Conservation (phyloP, 2,329 filamentous ascomycete species). For the Penicillium sp. region DNA sequence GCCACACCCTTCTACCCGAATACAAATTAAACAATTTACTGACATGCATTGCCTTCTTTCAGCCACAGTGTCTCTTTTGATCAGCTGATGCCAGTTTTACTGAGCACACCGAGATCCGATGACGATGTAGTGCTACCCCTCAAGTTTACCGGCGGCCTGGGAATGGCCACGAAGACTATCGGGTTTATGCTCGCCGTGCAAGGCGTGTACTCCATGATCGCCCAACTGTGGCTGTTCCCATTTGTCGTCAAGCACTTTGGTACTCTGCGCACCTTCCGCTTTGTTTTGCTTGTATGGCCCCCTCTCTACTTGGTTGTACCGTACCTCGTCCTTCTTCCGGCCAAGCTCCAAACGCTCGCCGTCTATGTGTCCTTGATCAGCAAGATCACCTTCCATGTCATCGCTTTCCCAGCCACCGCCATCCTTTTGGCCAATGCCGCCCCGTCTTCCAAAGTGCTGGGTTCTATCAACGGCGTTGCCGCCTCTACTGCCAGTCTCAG, state of each 20-base stretch:
- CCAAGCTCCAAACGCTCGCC: slow-evolving; percentile 67
- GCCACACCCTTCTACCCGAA: slow-evolving; percentile 5
- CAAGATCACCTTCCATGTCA: slow-evolving; percentile 90
- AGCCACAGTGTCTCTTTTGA: slow-evolving; percentile 98
- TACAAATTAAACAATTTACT: slow-evolving; percentile 47
- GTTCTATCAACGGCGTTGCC: slow-evolving; percentile 88
- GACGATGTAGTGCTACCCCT: slow-evolving; percentile 68
- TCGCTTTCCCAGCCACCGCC: slow-evolving; percentile 86
- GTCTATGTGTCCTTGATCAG: slow-evolving; percentile 77
- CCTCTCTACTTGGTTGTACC: slow-evolving; percentile 83
- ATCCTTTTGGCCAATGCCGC: slow-evolving; percentile 89
- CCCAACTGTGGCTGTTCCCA: slow-evolving; percentile 82
- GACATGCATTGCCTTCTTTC: slow-evolving; percentile 22
- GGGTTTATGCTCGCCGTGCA: slow-evolving; percentile 86
- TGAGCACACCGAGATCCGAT: slow-evolving; percentile 66
- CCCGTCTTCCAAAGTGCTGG: slow-evolving; percentile 78
- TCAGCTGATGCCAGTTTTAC: slow-evolving; percentile 86
- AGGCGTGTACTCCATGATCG: slow-evolving; percentile 83
- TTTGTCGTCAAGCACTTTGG: slow-evolving; percentile 73
- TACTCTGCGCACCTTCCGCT: slow-evolving; percentile 75
- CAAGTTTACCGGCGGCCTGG: slow-evolving; percentile 85
- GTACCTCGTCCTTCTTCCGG: slow-evolving; percentile 82
- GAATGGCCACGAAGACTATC: slow-evolving; percentile 76
- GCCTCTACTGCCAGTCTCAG: slow-evolving; percentile 88
- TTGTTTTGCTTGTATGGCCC: slow-evolving; percentile 80